Base-by-base conservation (phyloP, 148 eudicot genomes). In the Mesembryanthemum crystallinum region DNA sequence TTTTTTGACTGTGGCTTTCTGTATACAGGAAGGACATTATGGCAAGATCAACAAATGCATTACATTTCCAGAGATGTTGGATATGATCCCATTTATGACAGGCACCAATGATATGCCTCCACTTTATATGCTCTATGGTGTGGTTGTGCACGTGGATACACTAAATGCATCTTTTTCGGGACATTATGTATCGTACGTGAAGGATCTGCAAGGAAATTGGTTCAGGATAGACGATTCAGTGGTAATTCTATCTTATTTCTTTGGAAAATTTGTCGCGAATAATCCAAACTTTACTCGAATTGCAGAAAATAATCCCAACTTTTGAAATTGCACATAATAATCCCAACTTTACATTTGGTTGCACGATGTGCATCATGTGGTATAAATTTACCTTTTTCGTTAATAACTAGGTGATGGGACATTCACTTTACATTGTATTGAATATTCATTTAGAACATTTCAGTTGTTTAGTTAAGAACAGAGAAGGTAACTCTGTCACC, bases 81-180 rank as follows among this genome's bases (percentile, higher is more conserved):
- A 94, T 77, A 91, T 94, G 97, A 77, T 90, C 75, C 98, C 97
- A 8, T 94, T 82, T 79, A 94, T 94, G 98, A 89, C 93, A 7
- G 92, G 98, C 75, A 87, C 85, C 51, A 88, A 87, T 71, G 97
- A 94, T 65, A 76, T 83, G 51, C 97, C 98, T 85, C 98, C 97
- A 8, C 90, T 92, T 7, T 94, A 94, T 85, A 76, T 87, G 84
- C 95, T 94, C 35, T 94, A 94, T 71, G 98, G 86, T 33, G 95
- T 92, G 69, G 97, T 94, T 51, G 97, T 94, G 79, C 98, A 94
- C 64, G 80, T 91, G 79, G 98, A 94, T 87, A 90, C 90, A 4
- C 81, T 87, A n/a, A 94, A 92, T 77, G 97, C 98, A 55, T 91
- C 98, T 32, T 94, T 94, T 83, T 91, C 98, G 30, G 98, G 98